Conservation (phyloP, 2,329 filamentous ascomycete genomes). For the Bisporella sp. region DNA sequence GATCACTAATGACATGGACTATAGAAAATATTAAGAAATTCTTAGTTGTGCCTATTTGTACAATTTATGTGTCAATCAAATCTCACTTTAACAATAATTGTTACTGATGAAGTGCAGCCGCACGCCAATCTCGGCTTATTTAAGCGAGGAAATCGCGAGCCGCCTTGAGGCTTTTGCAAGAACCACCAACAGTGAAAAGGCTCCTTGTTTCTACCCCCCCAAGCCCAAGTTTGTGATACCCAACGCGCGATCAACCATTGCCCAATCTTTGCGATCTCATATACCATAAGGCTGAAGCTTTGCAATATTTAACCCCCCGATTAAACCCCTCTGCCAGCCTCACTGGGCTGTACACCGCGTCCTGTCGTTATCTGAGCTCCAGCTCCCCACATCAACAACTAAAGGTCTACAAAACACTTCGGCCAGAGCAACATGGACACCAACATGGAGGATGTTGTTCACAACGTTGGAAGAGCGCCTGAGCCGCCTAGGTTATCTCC, state of each 20-base stretch:
- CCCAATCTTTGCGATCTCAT: slow-evolving; percentile 8
- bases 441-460: slow-evolving; percentile 97
- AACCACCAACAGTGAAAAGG: no score
- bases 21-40: no score
- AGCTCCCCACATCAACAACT: slow-evolving; percentile 19
- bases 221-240: slow-evolving; percentile 16
- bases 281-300: background rate
- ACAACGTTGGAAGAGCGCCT: slow-evolving; percentile 86
- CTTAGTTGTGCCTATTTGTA: no score
- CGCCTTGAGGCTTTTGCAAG: no score
- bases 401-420: slow-evolving; percentile 1
- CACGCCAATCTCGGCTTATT: no score
- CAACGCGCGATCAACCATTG: slow-evolving; percentile 7
- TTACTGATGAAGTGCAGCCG: no score
- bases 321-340: slow-evolving; percentile 4
- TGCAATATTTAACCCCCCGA: slow-evolving; percentile 7
- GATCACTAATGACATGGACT: background rate
- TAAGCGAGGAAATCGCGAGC: no score
- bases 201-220: no score
- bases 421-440: slow-evolving; percentile 6
- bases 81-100: no score
- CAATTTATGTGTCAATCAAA: no score
- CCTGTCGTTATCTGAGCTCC: slow-evolving; percentile 19
- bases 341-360: slow-evolving; percentile 5
- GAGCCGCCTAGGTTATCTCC: slow-evolving; percentile 70